phyloP scores from a whole-genome alignment of 2,329 filamentous ascomycete genomes.

The Periconia sp. region DNA sequence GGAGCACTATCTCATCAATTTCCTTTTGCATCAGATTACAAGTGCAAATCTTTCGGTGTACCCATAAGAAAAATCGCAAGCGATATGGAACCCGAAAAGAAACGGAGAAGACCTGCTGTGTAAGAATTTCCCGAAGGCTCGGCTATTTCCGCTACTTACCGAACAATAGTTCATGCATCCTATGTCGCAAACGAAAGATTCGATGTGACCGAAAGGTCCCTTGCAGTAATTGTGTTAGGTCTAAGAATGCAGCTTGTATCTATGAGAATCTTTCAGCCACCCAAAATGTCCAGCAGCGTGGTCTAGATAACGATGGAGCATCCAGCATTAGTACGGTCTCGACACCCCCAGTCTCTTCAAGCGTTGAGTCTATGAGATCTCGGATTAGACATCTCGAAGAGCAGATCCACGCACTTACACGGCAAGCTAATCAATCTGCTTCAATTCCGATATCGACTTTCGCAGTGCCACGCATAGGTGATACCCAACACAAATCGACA shows the following conservation, averaged over 20 bases:
- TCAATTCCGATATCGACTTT: too few relatives aligned
- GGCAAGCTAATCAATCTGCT: too few relatives aligned
- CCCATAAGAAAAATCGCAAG: too few relatives aligned
- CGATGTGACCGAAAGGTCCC: constrained; percentile 65
- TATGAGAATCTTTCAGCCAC: constrained; percentile 46
- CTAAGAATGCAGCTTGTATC: constrained; percentile 61
- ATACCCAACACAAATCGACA: too few relatives aligned
- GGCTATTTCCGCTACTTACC: constrained; percentile 9
- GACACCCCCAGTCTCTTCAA: constrained; percentile 29
- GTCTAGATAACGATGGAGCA: not conserved
- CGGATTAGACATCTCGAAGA: constrained; percentile 55
- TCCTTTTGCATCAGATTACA: too few relatives aligned
- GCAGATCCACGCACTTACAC: constrained; percentile 38
- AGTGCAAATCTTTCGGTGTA: too few relatives aligned
- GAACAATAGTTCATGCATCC: constrained; percentile 58
- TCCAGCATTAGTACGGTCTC: constrained; percentile 17
- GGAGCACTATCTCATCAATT: too few relatives aligned
- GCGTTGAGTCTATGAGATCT: constrained; percentile 48
- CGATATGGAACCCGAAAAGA: too few relatives aligned
- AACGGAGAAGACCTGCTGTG: constrained; percentile 53
- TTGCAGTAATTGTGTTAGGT: constrained; percentile 65
- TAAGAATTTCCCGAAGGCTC: constrained; percentile 37
- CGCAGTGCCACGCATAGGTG: too few relatives aligned
- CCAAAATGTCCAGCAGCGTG: not conserved
- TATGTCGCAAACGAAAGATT: constrained; percentile 67